A percentile compares a stretch with the other conserved stretches of the same genome.
Evolutionary conservation across 306 rosid species (phyloP).

Genomic region (Quercus wislizeni): DNA sequence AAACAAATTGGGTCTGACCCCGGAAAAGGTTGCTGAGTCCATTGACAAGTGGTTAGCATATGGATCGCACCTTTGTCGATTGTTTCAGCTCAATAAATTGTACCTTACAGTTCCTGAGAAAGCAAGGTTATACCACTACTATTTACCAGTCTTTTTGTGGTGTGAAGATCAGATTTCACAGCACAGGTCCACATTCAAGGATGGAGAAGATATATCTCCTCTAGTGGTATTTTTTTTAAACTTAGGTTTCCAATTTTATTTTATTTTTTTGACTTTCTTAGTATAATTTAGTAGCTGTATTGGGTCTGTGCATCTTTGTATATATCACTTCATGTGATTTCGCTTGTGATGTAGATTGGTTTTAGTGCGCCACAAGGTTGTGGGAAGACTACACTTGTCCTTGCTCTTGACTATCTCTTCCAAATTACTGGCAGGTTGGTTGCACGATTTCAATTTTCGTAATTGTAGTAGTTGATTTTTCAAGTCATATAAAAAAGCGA

Average conservation of each 20-base stretch:
- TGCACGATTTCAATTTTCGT: conserved; percentile 1
- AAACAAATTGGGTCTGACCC: conserved; percentile 55
- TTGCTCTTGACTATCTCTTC: conserved; percentile 89
- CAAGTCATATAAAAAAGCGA: background rate
- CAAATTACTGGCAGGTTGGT: conserved; percentile 49
- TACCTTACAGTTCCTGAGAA: conserved; percentile 64
- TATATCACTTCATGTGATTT: background rate
- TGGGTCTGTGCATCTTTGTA: background rate
- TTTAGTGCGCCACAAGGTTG: conserved; percentile 99
- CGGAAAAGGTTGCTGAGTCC: conserved; percentile 60
- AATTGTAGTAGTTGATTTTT: conserved; percentile 10
- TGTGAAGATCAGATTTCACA: conserved; percentile 70
- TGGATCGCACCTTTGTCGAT: conserved; percentile 56
- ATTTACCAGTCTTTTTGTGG: conserved; percentile 86
- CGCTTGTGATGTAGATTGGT: conserved; percentile 62
- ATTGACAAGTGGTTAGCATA: conserved; percentile 75
- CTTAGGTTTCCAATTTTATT: background rate
- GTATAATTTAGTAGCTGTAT: background rate
- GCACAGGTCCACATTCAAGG: conserved; percentile 64
- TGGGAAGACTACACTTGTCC: conserved; percentile 95
- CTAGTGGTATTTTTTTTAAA: conserved; percentile 47
- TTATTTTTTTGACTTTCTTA: background rate
- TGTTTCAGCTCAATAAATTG: conserved; percentile 79
- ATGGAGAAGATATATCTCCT: conserved; percentile 73
- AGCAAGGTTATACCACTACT: conserved; percentile 91